Percentiles rank a stretch among this genome's conserved stretches.
These are phyloP conservation scores for Xanthoceras sorbifolium DNA, from an alignment of 345 rosid species.

Conservation along the genomic window DNA sequence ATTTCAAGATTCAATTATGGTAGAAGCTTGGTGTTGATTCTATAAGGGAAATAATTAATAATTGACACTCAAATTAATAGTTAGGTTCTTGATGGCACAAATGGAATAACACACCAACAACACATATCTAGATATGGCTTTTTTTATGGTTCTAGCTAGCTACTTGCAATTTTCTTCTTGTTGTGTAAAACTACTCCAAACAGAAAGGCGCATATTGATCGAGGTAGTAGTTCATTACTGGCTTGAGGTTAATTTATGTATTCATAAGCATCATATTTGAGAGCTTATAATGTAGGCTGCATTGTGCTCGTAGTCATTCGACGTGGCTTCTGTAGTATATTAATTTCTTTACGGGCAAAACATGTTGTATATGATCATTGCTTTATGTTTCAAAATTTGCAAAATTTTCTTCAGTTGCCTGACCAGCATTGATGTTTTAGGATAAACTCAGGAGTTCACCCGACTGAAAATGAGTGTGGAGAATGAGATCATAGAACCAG, in stretches of 20 bases:
- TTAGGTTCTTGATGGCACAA: background rate
- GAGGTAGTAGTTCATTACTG: background rate
- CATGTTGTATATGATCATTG: background rate
- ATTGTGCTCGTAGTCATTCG: background rate
- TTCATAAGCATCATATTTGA: background rate
- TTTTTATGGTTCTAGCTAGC: background rate
- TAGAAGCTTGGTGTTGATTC: background rate
- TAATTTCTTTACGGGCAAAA: background rate
- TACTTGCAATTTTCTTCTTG: conserved; percentile 8
- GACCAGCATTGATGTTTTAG: background rate
- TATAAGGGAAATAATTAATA: background rate
- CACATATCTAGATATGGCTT: background rate
- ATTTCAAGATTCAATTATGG: conserved; percentile 21
- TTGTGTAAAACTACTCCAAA: background rate
- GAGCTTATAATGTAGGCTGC: background rate
- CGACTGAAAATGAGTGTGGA: conserved; percentile 52
- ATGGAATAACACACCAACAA: background rate
- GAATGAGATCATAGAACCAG: conserved; percentile 47
- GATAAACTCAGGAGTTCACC: conserved; percentile 25
- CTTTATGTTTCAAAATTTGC: background rate
- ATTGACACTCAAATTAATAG: background rate
- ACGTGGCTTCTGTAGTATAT: background rate
- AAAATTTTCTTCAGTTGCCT: background rate
- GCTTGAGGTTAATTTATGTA: background rate
- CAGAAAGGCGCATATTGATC: background rate